phyloP scores from a whole-genome alignment of 2,329 filamentous ascomycete genomes.

The Pseudocercospora macadamiae region DNA sequence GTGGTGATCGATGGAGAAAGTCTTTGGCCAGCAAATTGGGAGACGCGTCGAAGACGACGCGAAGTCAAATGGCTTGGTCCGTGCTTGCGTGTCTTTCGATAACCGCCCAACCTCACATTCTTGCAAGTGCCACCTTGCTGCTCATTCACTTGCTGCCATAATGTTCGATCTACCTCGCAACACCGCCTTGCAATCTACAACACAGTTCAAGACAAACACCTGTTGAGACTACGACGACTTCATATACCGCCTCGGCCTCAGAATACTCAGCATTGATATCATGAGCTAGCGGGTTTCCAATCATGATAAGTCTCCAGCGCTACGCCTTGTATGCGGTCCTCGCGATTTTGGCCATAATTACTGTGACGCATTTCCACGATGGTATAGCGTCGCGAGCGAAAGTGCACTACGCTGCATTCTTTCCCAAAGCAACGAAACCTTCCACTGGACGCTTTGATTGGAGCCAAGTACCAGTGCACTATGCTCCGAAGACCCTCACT shows the following conservation, averaged over 20 bases:
- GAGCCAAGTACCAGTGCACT: constrained; percentile 44
- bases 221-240: neutral
- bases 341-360: constrained; percentile 40
- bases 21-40: too few species aligned
- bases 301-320: constrained; percentile 45
- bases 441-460: constrained; percentile 40
- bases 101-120: neutral
- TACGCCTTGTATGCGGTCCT: constrained; percentile 41
- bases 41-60: constrained; percentile 1
- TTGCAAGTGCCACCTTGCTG: neutral
- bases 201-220: neutral
- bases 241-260: too few species aligned
- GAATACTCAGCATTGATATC: neutral
- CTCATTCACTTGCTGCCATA: neutral
- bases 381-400: constrained; percentile 22
- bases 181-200: neutral
- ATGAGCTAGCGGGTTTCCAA: constrained; percentile 9
- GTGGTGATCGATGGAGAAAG: too few species aligned
- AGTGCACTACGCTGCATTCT: constrained; percentile 22
- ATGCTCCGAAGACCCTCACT: constrained; percentile 42
- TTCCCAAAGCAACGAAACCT: constrained; percentile 15
- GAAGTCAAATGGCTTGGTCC: constrained; percentile 1
- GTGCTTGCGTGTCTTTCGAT: neutral
- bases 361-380: constrained; percentile 41
- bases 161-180: neutral